phyloP scores from a whole-genome alignment of 345 rosid species.

The Conringia planisiliqua region DNA sequence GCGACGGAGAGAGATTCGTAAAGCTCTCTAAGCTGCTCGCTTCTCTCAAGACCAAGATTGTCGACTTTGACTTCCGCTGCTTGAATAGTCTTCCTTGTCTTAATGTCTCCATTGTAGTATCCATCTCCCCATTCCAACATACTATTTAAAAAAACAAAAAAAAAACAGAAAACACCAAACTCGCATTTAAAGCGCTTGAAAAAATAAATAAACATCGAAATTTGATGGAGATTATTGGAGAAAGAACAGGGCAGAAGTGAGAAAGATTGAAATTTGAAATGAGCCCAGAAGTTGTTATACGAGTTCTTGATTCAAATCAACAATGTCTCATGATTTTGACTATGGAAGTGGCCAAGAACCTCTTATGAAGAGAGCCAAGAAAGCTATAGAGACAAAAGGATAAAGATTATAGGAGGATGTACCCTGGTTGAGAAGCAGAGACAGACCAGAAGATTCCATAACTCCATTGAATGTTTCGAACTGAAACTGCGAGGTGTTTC shows the following conservation, averaged over 20 bases:
- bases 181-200: no score
- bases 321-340: not conserved
- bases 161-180: not conserved
- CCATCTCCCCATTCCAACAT: slow-evolving; percentile 91
- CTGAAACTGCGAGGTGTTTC: slow-evolving; percentile 80
- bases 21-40: slow-evolving; percentile 81
- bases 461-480: slow-evolving; percentile 84
- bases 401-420: slow-evolving; percentile 17
- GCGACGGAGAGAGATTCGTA: slow-evolving; percentile 64
- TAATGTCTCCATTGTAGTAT: slow-evolving; percentile 93
- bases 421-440: slow-evolving; percentile 81
- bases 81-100: slow-evolving; percentile 89
- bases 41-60: slow-evolving; percentile 76
- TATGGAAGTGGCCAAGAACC: not conserved
- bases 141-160: slow-evolving; percentile 30
- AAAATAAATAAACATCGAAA: not conserved
- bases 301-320: slow-evolving; percentile 9
- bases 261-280: not conserved
- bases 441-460: slow-evolving; percentile 92
- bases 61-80: slow-evolving; percentile 63
- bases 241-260: not conserved
- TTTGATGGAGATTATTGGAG: not conserved
- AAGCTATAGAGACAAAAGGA: not conserved
- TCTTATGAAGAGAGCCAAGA: not conserved
- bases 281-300: not conserved